These are phyloP conservation scores for Trametes gibbosa DNA, from an alignment of 768 basidiomycete genomes.

Conservation along the genomic window DNA sequence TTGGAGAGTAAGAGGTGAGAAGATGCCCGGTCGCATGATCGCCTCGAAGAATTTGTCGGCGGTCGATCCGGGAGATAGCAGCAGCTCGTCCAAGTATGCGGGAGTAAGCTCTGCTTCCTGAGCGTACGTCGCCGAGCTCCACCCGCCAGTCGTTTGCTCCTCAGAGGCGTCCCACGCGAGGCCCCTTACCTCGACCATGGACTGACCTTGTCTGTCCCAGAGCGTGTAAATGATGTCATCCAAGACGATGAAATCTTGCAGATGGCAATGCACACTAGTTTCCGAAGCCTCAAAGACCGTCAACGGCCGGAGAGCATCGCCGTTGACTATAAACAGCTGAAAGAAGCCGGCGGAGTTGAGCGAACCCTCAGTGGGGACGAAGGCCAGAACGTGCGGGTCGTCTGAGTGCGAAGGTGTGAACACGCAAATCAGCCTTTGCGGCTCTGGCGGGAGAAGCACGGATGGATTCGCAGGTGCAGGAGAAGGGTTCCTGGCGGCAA, in stretches of 20 bases:
- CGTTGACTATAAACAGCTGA: conserved; percentile 54
- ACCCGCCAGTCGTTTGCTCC: conserved; percentile 34
- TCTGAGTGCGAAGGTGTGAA: conserved; percentile 52
- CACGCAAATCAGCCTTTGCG: conserved; percentile 63
- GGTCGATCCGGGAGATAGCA: conserved; percentile 68
- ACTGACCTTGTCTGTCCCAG: conserved; percentile 81
- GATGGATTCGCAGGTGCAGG: conserved; percentile 37
- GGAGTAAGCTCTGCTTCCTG: conserved; percentile 77
- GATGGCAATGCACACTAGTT: conserved; percentile 61
- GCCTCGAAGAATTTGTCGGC: conserved; percentile 78
- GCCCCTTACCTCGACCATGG: conserved; percentile 49
- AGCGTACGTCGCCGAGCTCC: conserved; percentile 61
- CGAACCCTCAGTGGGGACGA: conserved; percentile 66
- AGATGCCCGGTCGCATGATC: conserved; percentile 84
- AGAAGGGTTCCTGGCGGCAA: conserved; percentile 32
- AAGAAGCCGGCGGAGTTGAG: conserved; percentile 77
- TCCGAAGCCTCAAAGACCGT: conserved; percentile 58
- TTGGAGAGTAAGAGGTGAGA: conserved; percentile 78
- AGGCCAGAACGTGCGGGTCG: conserved; percentile 57
- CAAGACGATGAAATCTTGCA: conserved; percentile 73
- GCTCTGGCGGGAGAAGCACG: conserved; percentile 55
- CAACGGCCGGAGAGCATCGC: conserved; percentile 58
- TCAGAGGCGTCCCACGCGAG: conserved; percentile 21
- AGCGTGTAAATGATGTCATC: conserved; percentile 55
- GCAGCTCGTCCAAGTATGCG: conserved; percentile 82